Evolutionary conservation across 2,329 filamentous ascomycete species (phyloP).

Genomic region (Thermothelomyces thermophilus): DNA sequence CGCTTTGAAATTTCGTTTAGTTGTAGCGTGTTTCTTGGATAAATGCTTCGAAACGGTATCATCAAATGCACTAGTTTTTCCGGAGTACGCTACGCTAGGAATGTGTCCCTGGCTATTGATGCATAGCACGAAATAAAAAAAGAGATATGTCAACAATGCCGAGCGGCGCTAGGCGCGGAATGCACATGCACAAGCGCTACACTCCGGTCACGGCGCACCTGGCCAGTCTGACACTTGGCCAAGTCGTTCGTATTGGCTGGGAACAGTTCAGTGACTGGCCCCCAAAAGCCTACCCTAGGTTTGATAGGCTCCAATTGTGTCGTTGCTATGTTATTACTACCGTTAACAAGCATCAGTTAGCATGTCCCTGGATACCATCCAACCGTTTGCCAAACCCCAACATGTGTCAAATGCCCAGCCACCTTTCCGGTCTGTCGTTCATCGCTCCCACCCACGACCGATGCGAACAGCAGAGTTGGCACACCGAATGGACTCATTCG

Average conservation of each 20-base stretch:
- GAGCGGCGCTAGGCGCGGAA: constrained; percentile 3
- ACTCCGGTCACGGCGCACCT: constrained; percentile 7
- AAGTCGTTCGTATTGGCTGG: constrained; percentile 9
- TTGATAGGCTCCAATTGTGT: constrained; percentile 7
- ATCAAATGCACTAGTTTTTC: too few species aligned
- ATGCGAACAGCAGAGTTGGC: constrained; percentile 2
- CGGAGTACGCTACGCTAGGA: too few species aligned
- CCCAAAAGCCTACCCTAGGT: not conserved
- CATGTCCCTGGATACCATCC: too few species aligned
- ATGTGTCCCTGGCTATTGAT: too few species aligned
- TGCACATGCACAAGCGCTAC: not conserved
- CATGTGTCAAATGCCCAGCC: constrained; percentile 2
- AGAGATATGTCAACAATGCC: not conserved
- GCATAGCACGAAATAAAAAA: too few species aligned
- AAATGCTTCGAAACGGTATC: too few species aligned
- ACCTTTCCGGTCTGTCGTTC: constrained; percentile 2
- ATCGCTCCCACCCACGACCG: not conserved
- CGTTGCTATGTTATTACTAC: constrained; percentile 2
- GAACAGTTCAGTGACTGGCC: not conserved
- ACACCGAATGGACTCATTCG: constrained; percentile 6
- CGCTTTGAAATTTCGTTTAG: not conserved
- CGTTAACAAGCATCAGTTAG: too few species aligned
- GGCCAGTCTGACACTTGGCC: not conserved
- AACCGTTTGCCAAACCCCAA: not conserved
- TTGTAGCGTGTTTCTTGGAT: too few species aligned